A percentile compares a stretch with the other conserved stretches of the same genome.
These are phyloP conservation scores for Rhodotorula sp. DNA, from an alignment of 1,284 basidiomycete genomes.

Conservation along the genomic window DNA sequence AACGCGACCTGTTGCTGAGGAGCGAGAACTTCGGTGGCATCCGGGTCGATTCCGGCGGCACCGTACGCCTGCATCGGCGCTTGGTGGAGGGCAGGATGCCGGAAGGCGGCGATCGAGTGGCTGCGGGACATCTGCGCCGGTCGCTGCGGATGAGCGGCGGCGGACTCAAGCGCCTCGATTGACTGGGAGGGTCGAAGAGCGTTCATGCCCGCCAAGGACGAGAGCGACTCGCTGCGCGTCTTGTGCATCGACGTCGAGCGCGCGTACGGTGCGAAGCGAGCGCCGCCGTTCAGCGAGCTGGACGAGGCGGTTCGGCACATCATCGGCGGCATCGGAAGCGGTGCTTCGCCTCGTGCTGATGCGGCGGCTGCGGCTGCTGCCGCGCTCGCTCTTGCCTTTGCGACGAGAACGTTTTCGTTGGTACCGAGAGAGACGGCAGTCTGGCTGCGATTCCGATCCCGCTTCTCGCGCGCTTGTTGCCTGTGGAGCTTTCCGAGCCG, in stretches of 20 bases:
- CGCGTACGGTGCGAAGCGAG: conserved; percentile 31
- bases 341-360: background rate
- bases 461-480: conserved; percentile 32
- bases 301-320: conserved; percentile 28
- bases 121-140: conserved; percentile 21
- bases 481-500: background rate
- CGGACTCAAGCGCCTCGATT: conserved; percentile 9
- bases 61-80: too few relatives aligned
- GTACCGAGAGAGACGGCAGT: background rate
- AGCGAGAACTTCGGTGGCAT: background rate
- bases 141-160: background rate
- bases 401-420: background rate
- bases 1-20: background rate
- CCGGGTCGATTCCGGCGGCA: background rate
- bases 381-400: conserved; percentile 11
- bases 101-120: conserved; percentile 7
- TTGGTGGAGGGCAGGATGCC: background rate
- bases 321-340: background rate
- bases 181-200: conserved; percentile 11
- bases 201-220: conserved; percentile 18
- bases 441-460: conserved; percentile 8
- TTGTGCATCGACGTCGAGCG: conserved; percentile 27
- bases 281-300: conserved; percentile 24
- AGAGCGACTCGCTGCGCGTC: conserved; percentile 37
- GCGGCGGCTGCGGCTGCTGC: background rate